A percentile compares a stretch with the other conserved stretches of the same genome.
Conservation (phyloP, 306 rosid species). For the Trifolium pratense region DNA sequence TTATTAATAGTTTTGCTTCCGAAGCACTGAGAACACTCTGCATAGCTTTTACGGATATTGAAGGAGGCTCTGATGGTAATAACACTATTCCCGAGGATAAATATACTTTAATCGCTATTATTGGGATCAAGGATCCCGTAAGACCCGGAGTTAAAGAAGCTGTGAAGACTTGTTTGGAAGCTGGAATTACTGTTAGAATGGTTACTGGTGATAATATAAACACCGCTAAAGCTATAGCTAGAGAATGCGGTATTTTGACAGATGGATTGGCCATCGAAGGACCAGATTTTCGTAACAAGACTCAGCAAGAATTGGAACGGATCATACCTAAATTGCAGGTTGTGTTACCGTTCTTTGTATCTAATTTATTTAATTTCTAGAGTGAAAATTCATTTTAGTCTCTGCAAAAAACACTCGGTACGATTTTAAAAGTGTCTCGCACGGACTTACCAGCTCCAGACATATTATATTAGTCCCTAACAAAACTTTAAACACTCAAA, state of each 20-base stretch:
- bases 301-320: slow-evolving; percentile 59
- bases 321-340: slow-evolving; percentile 92
- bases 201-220: slow-evolving; percentile 93
- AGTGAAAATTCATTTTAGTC: not conserved
- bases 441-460: not conserved
- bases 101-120: slow-evolving; percentile 65
- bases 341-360: slow-evolving; percentile 6
- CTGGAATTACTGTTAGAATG: slow-evolving; percentile 84
- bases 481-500: not conserved
- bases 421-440: too few relatives aligned
- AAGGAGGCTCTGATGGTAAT: slow-evolving; percentile 38
- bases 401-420: too few relatives aligned
- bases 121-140: slow-evolving; percentile 95
- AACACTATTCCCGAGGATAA: slow-evolving; percentile 59
- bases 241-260: slow-evolving; percentile 90
- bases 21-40: slow-evolving; percentile 87
- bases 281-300: slow-evolving; percentile 70
- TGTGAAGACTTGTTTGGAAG: slow-evolving; percentile 73
- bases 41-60: slow-evolving; percentile 64
- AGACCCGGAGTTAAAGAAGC: slow-evolving; percentile 86
- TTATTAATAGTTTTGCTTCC: slow-evolving; percentile 67
- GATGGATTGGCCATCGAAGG: slow-evolving; percentile 92
- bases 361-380: not conserved
- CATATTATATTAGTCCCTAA: too few relatives aligned
- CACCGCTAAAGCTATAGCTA: slow-evolving; percentile 96